A percentile compares a stretch with the other conserved stretches of the same genome.
Evolutionary conservation across 352 stramenopile species (phyloP).

Genomic region (Globisporangium paddicum): DNA sequence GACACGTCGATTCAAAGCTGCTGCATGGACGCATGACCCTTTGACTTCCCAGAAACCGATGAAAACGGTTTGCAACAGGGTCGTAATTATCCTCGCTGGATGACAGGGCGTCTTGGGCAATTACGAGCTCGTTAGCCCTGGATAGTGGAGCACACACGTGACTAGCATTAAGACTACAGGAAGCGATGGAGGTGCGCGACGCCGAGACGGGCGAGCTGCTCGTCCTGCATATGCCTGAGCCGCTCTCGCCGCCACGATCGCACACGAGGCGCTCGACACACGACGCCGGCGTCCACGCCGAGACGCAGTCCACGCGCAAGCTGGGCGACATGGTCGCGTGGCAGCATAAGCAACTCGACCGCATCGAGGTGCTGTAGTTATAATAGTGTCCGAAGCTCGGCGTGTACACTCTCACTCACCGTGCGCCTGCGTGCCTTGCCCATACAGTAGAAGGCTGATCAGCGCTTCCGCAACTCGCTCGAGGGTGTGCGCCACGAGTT

Average conservation of each 20-base stretch:
- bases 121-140: neutral
- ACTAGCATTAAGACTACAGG: neutral
- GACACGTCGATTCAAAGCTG: neutral
- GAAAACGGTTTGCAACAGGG: neutral
- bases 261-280: neutral
- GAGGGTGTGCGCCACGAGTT: constrained; percentile 44
- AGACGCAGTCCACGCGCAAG: constrained; percentile 50
- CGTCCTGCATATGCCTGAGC: constrained; percentile 16
- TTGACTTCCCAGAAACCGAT: neutral
- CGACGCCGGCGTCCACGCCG: constrained; percentile 22
- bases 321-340: constrained; percentile 51
- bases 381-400: no score
- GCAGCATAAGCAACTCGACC: constrained; percentile 36
- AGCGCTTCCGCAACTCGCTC: constrained; percentile 42
- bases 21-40: neutral
- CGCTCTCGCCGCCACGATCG: neutral
- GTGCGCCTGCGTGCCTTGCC: neutral
- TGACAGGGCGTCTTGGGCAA: neutral
- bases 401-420: neutral
- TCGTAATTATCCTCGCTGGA: neutral
- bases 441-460: constrained; percentile 38
- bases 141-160: neutral
- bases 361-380: constrained; percentile 44
- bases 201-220: constrained; percentile 62
- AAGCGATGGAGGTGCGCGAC: constrained; percentile 36